These are phyloP conservation scores for Agaricus bisporus DNA, from an alignment of 768 basidiomycete species.

Conservation along the genomic window DNA sequence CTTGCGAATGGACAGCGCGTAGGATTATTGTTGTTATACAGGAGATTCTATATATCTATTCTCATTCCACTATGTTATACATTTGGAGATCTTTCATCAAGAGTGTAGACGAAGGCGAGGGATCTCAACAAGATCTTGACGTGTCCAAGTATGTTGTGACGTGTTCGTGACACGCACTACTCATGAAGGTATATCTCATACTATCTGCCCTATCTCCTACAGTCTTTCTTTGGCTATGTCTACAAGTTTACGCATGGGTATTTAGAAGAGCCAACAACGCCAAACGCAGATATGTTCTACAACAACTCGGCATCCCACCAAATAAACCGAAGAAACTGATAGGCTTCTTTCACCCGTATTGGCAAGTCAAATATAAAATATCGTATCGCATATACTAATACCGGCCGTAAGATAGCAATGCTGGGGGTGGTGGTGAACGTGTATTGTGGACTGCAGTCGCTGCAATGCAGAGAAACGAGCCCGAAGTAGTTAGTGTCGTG, in stretches of 20 bases:
- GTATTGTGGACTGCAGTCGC: slow-evolving; percentile 91
- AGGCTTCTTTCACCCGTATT: slow-evolving; percentile 95
- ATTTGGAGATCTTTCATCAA: too few relatives aligned
- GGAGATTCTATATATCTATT: too few relatives aligned
- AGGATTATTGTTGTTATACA: neutral
- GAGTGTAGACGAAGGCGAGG: too few relatives aligned
- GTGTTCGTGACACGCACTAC: too few relatives aligned
- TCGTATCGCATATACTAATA: slow-evolving; percentile 21
- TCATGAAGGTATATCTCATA: too few relatives aligned
- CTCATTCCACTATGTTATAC: too few relatives aligned
- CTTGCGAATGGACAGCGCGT: neutral
- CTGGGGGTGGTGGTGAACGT: slow-evolving; percentile 94
- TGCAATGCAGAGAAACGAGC: slow-evolving; percentile 62
- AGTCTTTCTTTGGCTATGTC: slow-evolving; percentile 1
- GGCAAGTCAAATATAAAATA: slow-evolving; percentile 42
- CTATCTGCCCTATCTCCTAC: neutral
- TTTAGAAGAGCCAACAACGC: slow-evolving; percentile 15
- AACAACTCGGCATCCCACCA: slow-evolving; percentile 19
- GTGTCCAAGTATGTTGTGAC: too few relatives aligned
- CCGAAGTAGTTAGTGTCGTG: slow-evolving; percentile 65
- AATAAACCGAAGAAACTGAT: slow-evolving; percentile 35
- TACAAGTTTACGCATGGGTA: slow-evolving; percentile 16
- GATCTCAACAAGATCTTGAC: too few relatives aligned
- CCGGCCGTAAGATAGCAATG: slow-evolving; percentile 59
- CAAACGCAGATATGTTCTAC: slow-evolving; percentile 16